Evolutionary conservation across 2,329 filamentous ascomycete species (phyloP).

Genomic region (Hirsutella thompsonii): DNA sequence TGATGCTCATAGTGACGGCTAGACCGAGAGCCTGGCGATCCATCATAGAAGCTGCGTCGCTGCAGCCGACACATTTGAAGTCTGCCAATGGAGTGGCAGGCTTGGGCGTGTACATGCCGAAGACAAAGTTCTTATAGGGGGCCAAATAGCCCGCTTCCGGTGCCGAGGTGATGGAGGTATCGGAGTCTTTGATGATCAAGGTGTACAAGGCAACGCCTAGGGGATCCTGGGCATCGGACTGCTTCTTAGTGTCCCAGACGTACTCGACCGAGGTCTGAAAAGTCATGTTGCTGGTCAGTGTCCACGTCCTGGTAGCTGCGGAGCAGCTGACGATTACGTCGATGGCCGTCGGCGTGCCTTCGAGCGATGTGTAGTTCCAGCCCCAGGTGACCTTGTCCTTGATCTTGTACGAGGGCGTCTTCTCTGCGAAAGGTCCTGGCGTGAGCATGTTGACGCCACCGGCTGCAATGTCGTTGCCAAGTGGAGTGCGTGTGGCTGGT

Average conservation of each 20-base stretch:
- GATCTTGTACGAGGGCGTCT: slow-evolving; percentile 44
- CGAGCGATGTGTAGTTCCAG: slow-evolving; percentile 54
- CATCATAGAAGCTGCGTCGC: slow-evolving; percentile 31
- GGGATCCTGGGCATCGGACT: slow-evolving; percentile 31
- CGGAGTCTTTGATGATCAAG: slow-evolving; percentile 48
- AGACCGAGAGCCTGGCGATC: slow-evolving; percentile 36
- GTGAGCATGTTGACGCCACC: slow-evolving; percentile 41
- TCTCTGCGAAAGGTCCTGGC: slow-evolving; percentile 30
- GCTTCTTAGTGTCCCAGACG: slow-evolving; percentile 44
- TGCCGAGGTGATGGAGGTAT: slow-evolving; percentile 32
- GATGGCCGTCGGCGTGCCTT: slow-evolving; percentile 43
- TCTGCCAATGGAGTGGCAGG: slow-evolving; percentile 36
- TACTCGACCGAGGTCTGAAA: slow-evolving; percentile 36
- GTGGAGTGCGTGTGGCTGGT: slow-evolving; percentile 24
- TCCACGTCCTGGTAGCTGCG: slow-evolving; percentile 39
- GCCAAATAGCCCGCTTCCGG: slow-evolving; percentile 43
- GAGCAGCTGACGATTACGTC: slow-evolving; percentile 47
- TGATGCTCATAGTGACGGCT: slow-evolving; percentile 37
- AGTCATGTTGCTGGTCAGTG: slow-evolving; percentile 50
- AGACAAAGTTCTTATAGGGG: slow-evolving; percentile 33
- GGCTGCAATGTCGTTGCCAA: slow-evolving; percentile 29
- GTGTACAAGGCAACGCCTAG: slow-evolving; percentile 45
- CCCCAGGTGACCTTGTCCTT: slow-evolving; percentile 45
- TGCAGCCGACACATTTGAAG: slow-evolving; percentile 47
- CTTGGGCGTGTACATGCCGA: slow-evolving; percentile 43